Evolutionary conservation across 805 yeast species (phyloP).

Genomic region (Suhomyces pyralidae): DNA sequence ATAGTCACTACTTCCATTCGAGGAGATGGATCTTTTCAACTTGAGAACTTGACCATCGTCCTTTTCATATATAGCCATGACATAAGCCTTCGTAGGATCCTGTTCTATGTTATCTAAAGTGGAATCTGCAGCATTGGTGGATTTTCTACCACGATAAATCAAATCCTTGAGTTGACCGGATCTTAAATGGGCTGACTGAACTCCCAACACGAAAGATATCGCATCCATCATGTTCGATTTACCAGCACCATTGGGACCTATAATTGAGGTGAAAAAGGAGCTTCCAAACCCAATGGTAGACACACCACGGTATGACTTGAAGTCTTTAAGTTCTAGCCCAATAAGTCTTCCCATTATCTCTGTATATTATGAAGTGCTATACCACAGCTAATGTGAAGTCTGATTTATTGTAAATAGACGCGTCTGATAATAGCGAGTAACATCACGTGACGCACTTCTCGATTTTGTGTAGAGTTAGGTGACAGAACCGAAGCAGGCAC

Average conservation of each 20-base stretch:
- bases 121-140: conserved; percentile 9
- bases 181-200: conserved; percentile 70
- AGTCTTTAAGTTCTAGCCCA: conserved; percentile 77
- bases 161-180: conserved; percentile 72
- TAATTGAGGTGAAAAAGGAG: conserved; percentile 80
- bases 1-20: conserved; percentile 64
- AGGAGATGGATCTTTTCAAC: conserved; percentile 60
- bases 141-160: conserved; percentile 66
- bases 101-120: conserved; percentile 16
- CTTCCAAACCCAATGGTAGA: conserved; percentile 79
- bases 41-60: conserved; percentile 55
- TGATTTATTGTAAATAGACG: conserved; percentile 3
- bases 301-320: conserved; percentile 85
- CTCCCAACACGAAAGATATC: conserved; percentile 89
- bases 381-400: not conserved
- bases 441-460: not conserved
- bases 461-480: not conserved
- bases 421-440: not conserved
- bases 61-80: conserved; percentile 71
- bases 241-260: conserved; percentile 99
- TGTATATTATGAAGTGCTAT: not conserved
- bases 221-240: conserved; percentile 98
- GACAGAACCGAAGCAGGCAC: not conserved
- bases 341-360: conserved; percentile 72
- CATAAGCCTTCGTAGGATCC: conserved; percentile 64